Evolutionary conservation across 2,329 filamentous ascomycete genomes (phyloP), one percentile per base, ranked within the genome.

Genomic region (Trichoderma breve): DNA sequence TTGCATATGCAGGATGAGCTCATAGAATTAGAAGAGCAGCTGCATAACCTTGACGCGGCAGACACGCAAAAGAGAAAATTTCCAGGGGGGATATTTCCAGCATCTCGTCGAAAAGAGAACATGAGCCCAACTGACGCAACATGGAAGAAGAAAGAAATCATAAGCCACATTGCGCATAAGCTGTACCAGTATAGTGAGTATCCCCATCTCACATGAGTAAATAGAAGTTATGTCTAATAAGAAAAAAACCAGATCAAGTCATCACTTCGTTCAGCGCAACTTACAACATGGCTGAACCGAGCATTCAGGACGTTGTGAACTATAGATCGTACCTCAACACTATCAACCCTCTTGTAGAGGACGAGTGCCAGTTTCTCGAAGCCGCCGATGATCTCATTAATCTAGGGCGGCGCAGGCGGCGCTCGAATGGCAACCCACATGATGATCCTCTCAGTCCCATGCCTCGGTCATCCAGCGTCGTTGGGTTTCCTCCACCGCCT

Each of bases 1-100:
- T 84, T 97, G 0, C 91, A 96, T 74, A 85, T 97, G 18, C 95
- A 97, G 80, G 94, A 97, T 78, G 93, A 97, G 79, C 88, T 97
- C 21, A 86, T 86, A 34, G 92, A 95, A 76, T 84, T 97, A 47
- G 94, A 97, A 80, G 91, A 94, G 76, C 90, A 95, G 71, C 86
- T 98, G 1, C 87, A 89, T 21, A 84, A 85, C 0, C 81, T 96
- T 1, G 95, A 97, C 77, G 82, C 82, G 24, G 81, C 82, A 1
- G 88, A 90, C 75, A 87, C 87, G 0, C 83, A 86, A 73, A 82
- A 80, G 9, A 80, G 84, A 3, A 81, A 82, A 0, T 76, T 83
- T 34, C 81, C 81, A 47, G 82, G 81, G 24, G 80, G 83, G 7
- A 83, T 86, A 24, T 74, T 85, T 4, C 91, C 87, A 4, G 89